Evolutionary conservation across 2,329 filamentous ascomycete species (phyloP).

Genomic region (Fusarium sp.): DNA sequence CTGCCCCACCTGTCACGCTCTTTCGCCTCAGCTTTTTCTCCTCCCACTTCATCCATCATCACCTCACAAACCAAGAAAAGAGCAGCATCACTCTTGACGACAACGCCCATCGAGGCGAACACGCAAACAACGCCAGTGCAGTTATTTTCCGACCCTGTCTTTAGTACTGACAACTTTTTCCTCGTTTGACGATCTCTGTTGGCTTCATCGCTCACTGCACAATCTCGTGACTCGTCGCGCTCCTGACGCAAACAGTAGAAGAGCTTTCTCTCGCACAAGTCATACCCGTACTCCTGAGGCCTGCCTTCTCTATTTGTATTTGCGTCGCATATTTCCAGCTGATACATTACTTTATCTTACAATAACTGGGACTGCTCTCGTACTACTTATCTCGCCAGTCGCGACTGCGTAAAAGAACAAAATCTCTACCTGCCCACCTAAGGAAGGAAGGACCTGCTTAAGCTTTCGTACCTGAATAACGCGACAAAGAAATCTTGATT

Average conservation of each 20-base stretch:
- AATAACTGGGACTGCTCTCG: slow-evolving; percentile 26
- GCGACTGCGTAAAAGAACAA: slow-evolving; percentile 42
- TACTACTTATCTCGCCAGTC: slow-evolving; percentile 35
- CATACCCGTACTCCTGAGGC: slow-evolving; percentile 41
- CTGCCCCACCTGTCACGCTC: slow-evolving; percentile 33
- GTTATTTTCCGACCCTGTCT: slow-evolving; percentile 13
- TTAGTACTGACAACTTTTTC: slow-evolving; percentile 27
- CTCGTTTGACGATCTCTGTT: slow-evolving; percentile 23
- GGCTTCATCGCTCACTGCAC: slow-evolving; percentile 21
- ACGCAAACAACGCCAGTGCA: slow-evolving; percentile 17
- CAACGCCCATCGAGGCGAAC: slow-evolving; percentile 24
- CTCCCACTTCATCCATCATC: slow-evolving; percentile 30
- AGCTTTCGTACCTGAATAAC: slow-evolving; percentile 37
- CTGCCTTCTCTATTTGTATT: slow-evolving; percentile 40
- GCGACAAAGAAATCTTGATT: slow-evolving; percentile 25
- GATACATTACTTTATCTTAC: neutral
- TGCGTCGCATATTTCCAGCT: slow-evolving; percentile 26
- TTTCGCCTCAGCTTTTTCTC: slow-evolving; percentile 23
- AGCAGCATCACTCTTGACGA: slow-evolving; percentile 21
- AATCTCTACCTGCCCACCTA: slow-evolving; percentile 15
- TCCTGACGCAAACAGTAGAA: slow-evolving; percentile 44
- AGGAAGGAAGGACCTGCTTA: slow-evolving; percentile 25
- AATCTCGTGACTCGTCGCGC: slow-evolving; percentile 42
- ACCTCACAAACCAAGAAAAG: slow-evolving; percentile 20
- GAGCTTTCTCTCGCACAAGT: slow-evolving; percentile 38